A percentile compares a stretch with the other conserved stretches of the same genome.
These are phyloP conservation scores for Backusella morwellensis DNA, from an alignment of 192 early-diverging fungal genomes.

Conservation along the genomic window DNA sequence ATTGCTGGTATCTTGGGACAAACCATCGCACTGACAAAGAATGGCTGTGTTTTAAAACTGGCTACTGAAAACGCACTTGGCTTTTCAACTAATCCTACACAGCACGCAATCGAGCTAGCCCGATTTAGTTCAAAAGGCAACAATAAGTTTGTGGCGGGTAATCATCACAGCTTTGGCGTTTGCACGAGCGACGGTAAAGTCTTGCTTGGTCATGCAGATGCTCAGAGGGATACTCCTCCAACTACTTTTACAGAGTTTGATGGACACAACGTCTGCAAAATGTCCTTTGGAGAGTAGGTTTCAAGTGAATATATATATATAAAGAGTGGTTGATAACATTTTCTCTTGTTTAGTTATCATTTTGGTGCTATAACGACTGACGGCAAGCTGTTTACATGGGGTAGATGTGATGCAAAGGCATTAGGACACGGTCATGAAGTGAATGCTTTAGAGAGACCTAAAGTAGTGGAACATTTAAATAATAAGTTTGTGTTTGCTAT, in stretches of 20 bases:
- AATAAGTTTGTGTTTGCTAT: slow-evolving; percentile 31
- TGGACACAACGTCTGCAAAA: slow-evolving; percentile 13
- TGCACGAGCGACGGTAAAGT: slow-evolving; percentile 14
- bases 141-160: slow-evolving; percentile 11
- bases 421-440: slow-evolving; percentile 12
- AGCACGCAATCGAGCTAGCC: not conserved
- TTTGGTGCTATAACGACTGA: slow-evolving; percentile 21
- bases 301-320: not conserved
- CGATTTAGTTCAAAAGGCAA: slow-evolving; percentile 13
- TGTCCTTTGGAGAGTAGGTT: slow-evolving; percentile 30
- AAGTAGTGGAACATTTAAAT: slow-evolving; percentile 1
- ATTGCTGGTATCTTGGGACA: slow-evolving; percentile 12
- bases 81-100: not conserved
- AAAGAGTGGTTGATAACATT: not conserved
- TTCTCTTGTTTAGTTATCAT: slow-evolving; percentile 20
- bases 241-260: not conserved
- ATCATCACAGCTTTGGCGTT: slow-evolving; percentile 20
- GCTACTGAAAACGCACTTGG: not conserved
- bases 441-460: not conserved
- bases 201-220: not conserved
- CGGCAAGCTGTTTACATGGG: slow-evolving; percentile 24
- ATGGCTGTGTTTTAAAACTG: slow-evolving; percentile 14
- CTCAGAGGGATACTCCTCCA: not conserved
- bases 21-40: slow-evolving; percentile 9
- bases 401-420: slow-evolving; percentile 11